Conservation (phyloP, 257 asterid genomes). For the Solanum pinnatisectum region DNA sequence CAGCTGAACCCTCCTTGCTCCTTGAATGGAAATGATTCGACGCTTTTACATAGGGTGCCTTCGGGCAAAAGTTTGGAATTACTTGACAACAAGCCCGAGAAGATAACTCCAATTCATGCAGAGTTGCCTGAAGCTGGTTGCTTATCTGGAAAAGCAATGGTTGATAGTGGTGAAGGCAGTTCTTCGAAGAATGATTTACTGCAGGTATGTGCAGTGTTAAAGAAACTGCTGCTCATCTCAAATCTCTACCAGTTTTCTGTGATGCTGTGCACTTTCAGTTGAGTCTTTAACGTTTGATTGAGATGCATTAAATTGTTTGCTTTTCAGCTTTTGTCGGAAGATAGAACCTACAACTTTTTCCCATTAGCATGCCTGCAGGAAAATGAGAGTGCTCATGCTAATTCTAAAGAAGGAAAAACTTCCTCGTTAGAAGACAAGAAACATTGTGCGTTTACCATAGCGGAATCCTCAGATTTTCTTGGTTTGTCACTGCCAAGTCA, state of each 20-base stretch:
- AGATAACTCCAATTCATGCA: slow-evolving; percentile 11
- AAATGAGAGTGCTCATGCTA: slow-evolving; percentile 2
- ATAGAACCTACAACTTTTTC: slow-evolving; percentile 11
- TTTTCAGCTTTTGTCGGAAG: slow-evolving; percentile 60
- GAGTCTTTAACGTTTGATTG: neutral
- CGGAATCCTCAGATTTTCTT: slow-evolving; percentile 20
- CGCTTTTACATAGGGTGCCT: neutral
- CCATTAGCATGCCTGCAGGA: slow-evolving; percentile 14
- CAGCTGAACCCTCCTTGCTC: neutral
- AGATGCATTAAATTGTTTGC: neutral
- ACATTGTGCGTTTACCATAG: slow-evolving; percentile 10
- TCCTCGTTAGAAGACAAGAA: neutral
- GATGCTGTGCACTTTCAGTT: neutral
- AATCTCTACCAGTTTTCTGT: neutral
- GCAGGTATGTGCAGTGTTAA: slow-evolving; percentile 35
- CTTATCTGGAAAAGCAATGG: slow-evolving; percentile 9
- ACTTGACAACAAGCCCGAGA: slow-evolving; percentile 12
- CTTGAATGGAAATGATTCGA: neutral
- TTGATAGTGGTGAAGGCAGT: slow-evolving; percentile 17
- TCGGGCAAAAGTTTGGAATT: neutral
- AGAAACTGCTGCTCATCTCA: neutral
- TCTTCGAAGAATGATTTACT: slow-evolving; percentile 22
- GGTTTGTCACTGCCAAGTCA: slow-evolving; percentile 20
- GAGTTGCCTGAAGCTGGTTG: slow-evolving; percentile 7
- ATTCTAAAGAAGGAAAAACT: slow-evolving; percentile 6